Conservation (phyloP, 2,329 filamentous ascomycete species). For the Alternaria infectoria region DNA sequence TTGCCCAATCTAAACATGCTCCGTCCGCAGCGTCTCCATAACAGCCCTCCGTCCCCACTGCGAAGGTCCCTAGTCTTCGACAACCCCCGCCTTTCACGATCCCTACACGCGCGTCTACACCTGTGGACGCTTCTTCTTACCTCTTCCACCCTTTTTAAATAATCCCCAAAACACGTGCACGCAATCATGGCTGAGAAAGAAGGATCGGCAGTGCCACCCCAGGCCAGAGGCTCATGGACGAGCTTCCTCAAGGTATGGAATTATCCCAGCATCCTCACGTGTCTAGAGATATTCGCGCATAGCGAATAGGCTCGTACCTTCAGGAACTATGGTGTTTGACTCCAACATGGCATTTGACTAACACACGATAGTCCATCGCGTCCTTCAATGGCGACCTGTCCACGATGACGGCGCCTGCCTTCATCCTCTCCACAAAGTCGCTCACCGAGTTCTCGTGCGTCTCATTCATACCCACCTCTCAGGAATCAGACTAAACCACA, state of each 20-base stretch:
- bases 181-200: constrained; percentile 45
- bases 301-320: background rate
- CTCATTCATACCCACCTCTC: rapidly evolving
- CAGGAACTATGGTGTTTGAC: background rate
- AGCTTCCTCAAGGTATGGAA: constrained; percentile 56
- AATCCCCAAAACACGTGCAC: background rate
- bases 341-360: background rate
- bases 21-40: constrained; percentile 14
- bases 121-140: background rate
- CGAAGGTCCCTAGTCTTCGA: background rate
- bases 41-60: constrained; percentile 10
- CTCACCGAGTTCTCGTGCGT: constrained; percentile 60
- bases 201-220: constrained; percentile 54
- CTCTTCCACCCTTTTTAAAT: background rate
- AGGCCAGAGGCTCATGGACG: constrained; percentile 56
- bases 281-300: background rate
- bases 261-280: background rate
- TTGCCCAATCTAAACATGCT: constrained; percentile 17
- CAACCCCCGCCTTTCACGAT: constrained; percentile 8
- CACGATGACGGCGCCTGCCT: constrained; percentile 62
- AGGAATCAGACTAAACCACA: rapidly evolving
- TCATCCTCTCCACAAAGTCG: constrained; percentile 62
- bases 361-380: constrained; percentile 54
- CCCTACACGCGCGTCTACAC: constrained; percentile 4
- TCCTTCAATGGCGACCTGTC: constrained; percentile 64